A percentile compares a stretch with the other conserved stretches of the same genome.
These are phyloP conservation scores for Oemleria cerasiformis DNA, from an alignment of 306 rosid genomes.

Conservation along the genomic window DNA sequence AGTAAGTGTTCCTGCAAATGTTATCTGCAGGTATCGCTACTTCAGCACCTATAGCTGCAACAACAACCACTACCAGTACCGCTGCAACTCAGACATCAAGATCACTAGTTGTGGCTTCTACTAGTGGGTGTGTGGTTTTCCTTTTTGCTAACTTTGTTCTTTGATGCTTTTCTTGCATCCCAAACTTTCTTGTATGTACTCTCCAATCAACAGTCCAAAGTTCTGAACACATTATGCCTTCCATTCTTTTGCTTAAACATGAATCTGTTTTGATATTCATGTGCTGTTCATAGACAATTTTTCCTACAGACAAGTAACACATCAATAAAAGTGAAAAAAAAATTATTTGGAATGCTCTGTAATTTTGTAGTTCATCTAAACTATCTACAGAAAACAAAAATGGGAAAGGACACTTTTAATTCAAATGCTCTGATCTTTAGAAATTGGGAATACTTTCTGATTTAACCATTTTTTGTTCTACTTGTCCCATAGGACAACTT, in stretches of 20 bases:
- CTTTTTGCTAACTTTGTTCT: not conserved
- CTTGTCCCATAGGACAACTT: slow-evolving; percentile 57
- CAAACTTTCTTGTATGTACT: not conserved
- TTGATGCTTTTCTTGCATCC: no score
- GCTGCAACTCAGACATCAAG: slow-evolving; percentile 58
- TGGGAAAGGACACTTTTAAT: not conserved
- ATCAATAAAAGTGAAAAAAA: not conserved
- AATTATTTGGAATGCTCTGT: not conserved
- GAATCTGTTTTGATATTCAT: not conserved
- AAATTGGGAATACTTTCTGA: slow-evolving; percentile 3
- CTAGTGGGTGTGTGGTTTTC: slow-evolving; percentile 62
- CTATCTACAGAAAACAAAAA: not conserved
- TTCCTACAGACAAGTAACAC: not conserved
- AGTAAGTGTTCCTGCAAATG: not conserved
- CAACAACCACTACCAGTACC: slow-evolving; percentile 55
- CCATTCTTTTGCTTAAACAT: not conserved
- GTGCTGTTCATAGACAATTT: slow-evolving; percentile 18
- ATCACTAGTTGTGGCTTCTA: slow-evolving; percentile 57
- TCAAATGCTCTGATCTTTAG: not conserved
- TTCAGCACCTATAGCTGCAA: slow-evolving; percentile 45
- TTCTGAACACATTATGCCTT: not conserved
- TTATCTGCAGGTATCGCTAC: slow-evolving; percentile 48
- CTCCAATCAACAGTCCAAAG: not conserved
- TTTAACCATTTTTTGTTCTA: slow-evolving; percentile 25
- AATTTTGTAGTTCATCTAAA: not conserved